A percentile compares a stretch with the other conserved stretches of the same genome.
Conservation (phyloP, 2,329 filamentous ascomycete genomes). For the Claviceps purpurea region DNA sequence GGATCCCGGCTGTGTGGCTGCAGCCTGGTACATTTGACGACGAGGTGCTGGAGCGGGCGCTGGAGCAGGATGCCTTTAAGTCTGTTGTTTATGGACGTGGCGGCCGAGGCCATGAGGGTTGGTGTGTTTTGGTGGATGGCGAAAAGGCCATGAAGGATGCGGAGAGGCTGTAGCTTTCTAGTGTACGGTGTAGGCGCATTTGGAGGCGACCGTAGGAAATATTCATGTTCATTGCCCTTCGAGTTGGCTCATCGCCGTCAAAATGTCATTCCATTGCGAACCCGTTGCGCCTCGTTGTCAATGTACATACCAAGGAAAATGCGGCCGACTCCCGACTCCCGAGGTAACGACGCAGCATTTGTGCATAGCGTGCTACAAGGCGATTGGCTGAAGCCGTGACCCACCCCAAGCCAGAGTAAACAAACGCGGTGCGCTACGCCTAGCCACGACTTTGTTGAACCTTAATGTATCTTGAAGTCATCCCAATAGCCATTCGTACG, state of each 20-base stretch:
- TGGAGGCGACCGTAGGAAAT: no score
- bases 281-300: no score
- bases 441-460: no score
- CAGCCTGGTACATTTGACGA: constrained; percentile 84
- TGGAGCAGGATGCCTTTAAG: constrained; percentile 45
- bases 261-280: no score
- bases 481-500: not conserved
- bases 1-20: constrained; percentile 68
- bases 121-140: constrained; percentile 81
- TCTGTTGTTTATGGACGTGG: constrained; percentile 55
- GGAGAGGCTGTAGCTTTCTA: constrained; percentile 32
- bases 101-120: constrained; percentile 57
- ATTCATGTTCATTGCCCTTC: no score
- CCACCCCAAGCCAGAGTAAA: constrained; percentile 14
- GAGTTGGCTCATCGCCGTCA: no score
- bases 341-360: no score
- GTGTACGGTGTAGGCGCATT: no score
- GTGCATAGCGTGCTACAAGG: no score
- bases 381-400: no score
- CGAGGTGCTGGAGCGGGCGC: constrained; percentile 56
- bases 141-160: constrained; percentile 46
- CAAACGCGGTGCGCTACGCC: constrained; percentile 14
- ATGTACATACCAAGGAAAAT: no score
- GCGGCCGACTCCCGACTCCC: no score
- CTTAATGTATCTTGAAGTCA: not conserved